These are phyloP conservation scores for Diaporthe destruens DNA, from an alignment of 2,329 filamentous ascomycete genomes.

Conservation along the genomic window DNA sequence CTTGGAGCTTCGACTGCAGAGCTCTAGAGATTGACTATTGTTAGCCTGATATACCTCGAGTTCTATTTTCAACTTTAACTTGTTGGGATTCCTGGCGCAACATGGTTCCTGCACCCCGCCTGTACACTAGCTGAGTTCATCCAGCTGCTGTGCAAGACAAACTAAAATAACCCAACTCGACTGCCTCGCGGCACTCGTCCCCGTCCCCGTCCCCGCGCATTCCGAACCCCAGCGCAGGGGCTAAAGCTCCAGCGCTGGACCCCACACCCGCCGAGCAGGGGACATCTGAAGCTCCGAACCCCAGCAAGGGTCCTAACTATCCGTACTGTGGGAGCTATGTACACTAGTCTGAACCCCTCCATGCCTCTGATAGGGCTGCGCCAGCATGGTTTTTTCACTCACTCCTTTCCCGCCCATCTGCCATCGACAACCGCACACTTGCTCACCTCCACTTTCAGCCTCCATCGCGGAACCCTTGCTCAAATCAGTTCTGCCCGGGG, in stretches of 20 bases:
- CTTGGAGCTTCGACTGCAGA: neutral
- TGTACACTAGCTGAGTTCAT: too few species aligned
- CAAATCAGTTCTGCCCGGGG: neutral
- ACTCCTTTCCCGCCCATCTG: neutral
- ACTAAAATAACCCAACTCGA: neutral
- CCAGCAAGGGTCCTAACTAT: neutral
- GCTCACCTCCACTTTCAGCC: slow-evolving; percentile 25
- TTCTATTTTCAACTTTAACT: too few species aligned
- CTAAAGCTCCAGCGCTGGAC: neutral
- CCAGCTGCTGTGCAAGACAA: neutral
- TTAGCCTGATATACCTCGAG: neutral
- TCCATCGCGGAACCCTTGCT: neutral
- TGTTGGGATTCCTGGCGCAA: too few species aligned
- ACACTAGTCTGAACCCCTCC: neutral
- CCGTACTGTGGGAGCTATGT: too few species aligned
- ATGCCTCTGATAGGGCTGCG: neutral
- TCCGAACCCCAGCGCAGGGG: neutral
- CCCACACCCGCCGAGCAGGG: slow-evolving; percentile 5
- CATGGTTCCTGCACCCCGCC: neutral
- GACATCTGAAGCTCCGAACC: neutral
- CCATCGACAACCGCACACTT: neutral
- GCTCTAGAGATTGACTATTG: neutral
- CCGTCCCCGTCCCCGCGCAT: too few species aligned
- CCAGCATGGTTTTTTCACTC: neutral
- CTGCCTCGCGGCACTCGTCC: too few species aligned